These are phyloP conservation scores for Pseudognaphalium luteoalbum DNA, from an alignment of 129 eudicot genomes.

Conservation along the genomic window DNA sequence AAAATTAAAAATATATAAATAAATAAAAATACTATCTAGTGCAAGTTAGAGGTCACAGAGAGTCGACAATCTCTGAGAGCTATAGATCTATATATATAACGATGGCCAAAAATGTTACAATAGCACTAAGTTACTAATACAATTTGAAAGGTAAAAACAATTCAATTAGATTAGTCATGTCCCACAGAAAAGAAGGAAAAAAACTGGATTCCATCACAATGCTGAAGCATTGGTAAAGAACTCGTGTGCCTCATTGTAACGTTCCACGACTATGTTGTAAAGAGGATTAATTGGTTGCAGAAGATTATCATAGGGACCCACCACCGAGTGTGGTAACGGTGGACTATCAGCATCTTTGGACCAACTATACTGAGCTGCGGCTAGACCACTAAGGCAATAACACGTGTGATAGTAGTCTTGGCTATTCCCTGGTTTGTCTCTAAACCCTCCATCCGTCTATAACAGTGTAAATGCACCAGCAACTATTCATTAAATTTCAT, in stretches of 20 bases:
- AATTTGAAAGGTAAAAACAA: not conserved
- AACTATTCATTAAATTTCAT: slow-evolving; percentile 17
- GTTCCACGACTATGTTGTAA: slow-evolving; percentile 62
- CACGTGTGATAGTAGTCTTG: slow-evolving; percentile 92
- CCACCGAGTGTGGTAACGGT: slow-evolving; percentile 51
- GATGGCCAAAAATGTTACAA: slow-evolving; percentile 4
- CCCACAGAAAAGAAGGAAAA: not conserved
- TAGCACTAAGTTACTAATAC: not conserved
- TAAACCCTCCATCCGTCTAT: slow-evolving; percentile 83
- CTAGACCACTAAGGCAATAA: slow-evolving; percentile 87
- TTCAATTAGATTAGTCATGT: slow-evolving; percentile 2
- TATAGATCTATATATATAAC: not conserved
- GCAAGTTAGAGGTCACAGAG: not conserved
- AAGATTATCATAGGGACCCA: slow-evolving; percentile 85
- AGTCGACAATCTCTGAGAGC: not conserved
- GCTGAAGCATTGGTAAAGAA: slow-evolving; percentile 46
- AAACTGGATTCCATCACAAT: slow-evolving; percentile 2
- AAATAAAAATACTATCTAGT: too few relatives aligned
- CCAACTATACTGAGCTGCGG: slow-evolving; percentile 63
- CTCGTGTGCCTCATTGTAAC: slow-evolving; percentile 59
- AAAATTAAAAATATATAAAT: too few relatives aligned
- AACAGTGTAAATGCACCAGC: slow-evolving; percentile 1
- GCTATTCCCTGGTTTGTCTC: slow-evolving; percentile 92
- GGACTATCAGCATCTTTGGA: slow-evolving; percentile 51
- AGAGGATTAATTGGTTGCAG: slow-evolving; percentile 81